Base-by-base conservation (phyloP, 2,329 filamentous ascomycete species). In the Coccinonectria pachysandricola region DNA sequence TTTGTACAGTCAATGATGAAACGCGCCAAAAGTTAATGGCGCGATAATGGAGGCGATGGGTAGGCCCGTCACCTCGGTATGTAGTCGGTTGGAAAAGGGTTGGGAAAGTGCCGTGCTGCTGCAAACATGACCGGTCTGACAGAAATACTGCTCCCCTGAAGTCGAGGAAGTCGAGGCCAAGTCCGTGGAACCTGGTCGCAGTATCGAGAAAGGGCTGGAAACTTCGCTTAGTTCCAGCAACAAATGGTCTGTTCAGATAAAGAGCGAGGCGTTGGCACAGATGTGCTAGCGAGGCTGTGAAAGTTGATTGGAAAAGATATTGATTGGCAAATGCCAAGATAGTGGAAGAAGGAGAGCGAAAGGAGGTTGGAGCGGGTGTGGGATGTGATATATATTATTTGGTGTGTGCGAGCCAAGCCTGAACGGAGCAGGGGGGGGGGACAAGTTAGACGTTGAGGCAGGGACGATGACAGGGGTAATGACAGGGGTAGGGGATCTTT, bases 1-100 rank as follows among this genome's bases (percentile, higher is more conserved):
- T 25, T 36, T 31, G 25, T 32, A 43, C 36, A 34, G 29, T 39
- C 25, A 41, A 45, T 31, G 30, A 28, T 37, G 32, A 26, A 31
- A 35, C 35, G 34, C 40, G 39, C 28, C 30, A 36, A 36, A 39
- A 39, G 36, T 45, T 45, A 39, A 35, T 45, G 45, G 59, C 50
- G 61, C 58, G 60, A 57, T 53, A 54, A 52, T 59, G 54, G 60
- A 60, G 62, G 54, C 56, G 53, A 51, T 46, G 30, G 54, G 56
- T 54, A 60, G 50, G 52, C 59, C 58, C 54, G 66, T 72, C 68
- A 72, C 68, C 68, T 68, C 62, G 65, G 64, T 68, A 68, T 70
- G 61, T 66, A 62, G 60, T 70, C 65, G 66, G 65, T 64, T 51
- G 64, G 64, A 62, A 62, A 65, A 63, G 60, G 64, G 56, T 62